Evolutionary conservation across 1,284 basidiomycete species (phyloP), one percentile per base, ranked within the genome.

Genomic region (Ceratobasidium sp.): DNA sequence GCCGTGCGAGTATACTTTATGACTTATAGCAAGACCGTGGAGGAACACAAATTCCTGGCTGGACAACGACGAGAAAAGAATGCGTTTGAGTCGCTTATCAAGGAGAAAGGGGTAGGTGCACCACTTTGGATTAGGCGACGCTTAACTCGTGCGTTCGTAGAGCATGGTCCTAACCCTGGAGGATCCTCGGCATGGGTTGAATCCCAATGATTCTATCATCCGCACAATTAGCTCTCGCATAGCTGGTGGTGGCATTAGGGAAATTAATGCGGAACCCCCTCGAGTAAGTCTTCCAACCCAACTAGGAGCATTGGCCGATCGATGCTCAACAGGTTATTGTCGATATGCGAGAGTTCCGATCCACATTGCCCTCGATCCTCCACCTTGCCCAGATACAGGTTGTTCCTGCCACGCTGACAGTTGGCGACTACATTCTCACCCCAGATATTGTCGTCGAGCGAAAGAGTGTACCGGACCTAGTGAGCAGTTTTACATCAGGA

Each of bases 381-480:
- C 94, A 99, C 76, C 93, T 91, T 0, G 86, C 92, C 0, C 87
- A 87, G 42, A 82, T 98, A 64, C 81, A 90, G 25, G 88, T 99
- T 42, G 83, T 96, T 10, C 96, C 96, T 0, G 91, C 92, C 0
- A 98, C 96, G 0, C 82, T 99, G 62, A 93, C 92, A 0, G 92
- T 99, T 3, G 96, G 96, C 3, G 96, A 99, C 79, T 99, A 99
- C 76, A 92, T 99, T 71, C 80, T 99, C 55, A 90, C 94, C 3
- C 96, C 96, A 0, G 93, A 96, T 73, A 96, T 99, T 75, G 96
- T 94, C 73, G 92, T 99, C 0, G 97, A 99, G 79, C 83, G 96
- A 64, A 99, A 99, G 81, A 96, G 95, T 74, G 83, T 98, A 68
- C 84, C 93, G 0, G 96, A 99, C 82, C 78, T 99, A 71, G 86